Evolutionary conservation across 371 early-diverging fungal genomes (phyloP).

Genomic region (Haplosporangium sp.): DNA sequence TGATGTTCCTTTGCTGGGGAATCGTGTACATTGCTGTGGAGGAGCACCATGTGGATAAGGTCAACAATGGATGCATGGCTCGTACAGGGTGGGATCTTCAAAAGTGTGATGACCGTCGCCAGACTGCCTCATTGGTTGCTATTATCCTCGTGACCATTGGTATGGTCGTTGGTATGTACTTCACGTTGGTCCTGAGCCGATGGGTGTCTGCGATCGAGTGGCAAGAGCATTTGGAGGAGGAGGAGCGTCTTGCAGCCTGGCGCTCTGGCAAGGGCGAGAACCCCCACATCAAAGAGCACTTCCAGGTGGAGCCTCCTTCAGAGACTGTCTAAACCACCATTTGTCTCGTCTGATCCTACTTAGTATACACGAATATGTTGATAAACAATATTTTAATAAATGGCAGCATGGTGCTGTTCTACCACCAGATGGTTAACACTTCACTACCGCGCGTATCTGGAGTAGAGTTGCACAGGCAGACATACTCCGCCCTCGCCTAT

Average conservation of each 20-base stretch:
- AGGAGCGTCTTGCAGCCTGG: constrained; percentile 33
- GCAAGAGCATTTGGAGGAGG: constrained; percentile 38
- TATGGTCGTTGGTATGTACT: constrained; percentile 30
- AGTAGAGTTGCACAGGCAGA: too few species aligned
- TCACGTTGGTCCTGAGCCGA: constrained; percentile 22
- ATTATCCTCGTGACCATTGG: constrained; percentile 24
- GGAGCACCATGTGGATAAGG: constrained; percentile 20
- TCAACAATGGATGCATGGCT: constrained; percentile 22
- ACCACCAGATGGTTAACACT: too few species aligned
- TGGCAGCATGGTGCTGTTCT: background rate
- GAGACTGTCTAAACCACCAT: background rate
- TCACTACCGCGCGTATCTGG: too few species aligned
- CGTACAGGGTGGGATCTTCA: constrained; percentile 22
- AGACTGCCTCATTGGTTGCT: constrained; percentile 11
- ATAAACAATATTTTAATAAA: background rate
- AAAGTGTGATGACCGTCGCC: constrained; percentile 27
- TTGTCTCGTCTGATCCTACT: background rate
- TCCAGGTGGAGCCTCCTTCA: background rate
- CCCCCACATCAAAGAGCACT: constrained; percentile 22
- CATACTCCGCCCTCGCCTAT: too few species aligned
- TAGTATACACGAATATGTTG: background rate
- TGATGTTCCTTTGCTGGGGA: constrained; percentile 52
- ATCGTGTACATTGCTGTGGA: constrained; percentile 48
- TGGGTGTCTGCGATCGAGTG: constrained; percentile 43
- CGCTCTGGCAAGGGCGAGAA: constrained; percentile 38